phyloP scores from a whole-genome alignment of 129 eudicot genomes.

The Saussurea involucrata region DNA sequence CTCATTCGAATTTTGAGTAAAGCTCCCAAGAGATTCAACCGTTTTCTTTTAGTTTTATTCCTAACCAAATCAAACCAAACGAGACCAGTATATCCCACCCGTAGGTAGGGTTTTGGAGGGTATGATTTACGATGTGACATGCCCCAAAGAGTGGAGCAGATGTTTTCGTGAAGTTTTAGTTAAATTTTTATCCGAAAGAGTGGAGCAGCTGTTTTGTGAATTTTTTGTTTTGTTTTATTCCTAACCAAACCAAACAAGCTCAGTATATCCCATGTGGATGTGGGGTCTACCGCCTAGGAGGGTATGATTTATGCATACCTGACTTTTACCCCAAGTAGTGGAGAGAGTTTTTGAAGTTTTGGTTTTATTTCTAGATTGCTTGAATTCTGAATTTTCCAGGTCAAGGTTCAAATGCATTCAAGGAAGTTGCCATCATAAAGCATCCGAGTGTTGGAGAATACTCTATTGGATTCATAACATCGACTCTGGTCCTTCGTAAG shows the following conservation, averaged over 20 bases:
- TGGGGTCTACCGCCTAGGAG: background rate
- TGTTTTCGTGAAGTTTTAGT: no score
- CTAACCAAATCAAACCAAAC: background rate
- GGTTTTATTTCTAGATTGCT: background rate
- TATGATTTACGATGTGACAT: no score
- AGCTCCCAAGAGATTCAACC: background rate
- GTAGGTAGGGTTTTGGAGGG: background rate
- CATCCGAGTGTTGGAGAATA: conserved; percentile 79
- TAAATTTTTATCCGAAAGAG: background rate
- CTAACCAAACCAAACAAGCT: background rate
- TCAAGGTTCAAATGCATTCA: conserved; percentile 65
- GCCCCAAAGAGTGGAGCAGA: no score
- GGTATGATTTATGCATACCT: background rate
- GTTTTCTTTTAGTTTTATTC: background rate
- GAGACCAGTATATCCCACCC: background rate
- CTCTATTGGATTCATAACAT: conserved; percentile 72
- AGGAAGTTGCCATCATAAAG: conserved; percentile 74
- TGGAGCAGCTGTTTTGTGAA: background rate
- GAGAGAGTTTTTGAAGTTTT: background rate
- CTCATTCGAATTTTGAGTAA: background rate
- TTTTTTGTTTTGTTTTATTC: background rate
- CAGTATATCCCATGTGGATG: background rate
- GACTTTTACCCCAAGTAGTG: background rate
- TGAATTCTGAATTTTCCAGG: conserved; percentile 30
- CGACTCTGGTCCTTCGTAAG: conserved; percentile 59